These are phyloP conservation scores for Pseudonitzschia pungens DNA, from an alignment of 108 stramenopile genomes.

Conservation along the genomic window DNA sequence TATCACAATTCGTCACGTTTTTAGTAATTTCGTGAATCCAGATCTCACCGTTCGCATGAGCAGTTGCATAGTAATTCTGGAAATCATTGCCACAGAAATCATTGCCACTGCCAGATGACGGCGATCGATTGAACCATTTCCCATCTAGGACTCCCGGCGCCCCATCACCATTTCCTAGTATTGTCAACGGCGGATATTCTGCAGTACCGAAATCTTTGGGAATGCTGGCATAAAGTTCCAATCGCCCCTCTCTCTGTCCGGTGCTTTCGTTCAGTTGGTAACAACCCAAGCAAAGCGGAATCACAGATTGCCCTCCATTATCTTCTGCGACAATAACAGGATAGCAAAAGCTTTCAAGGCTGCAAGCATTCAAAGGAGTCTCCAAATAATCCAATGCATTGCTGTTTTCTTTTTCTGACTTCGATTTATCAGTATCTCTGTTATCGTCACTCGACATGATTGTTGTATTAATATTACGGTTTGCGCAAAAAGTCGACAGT, in stretches of 20 bases:
- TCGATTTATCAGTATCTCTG: too few species aligned
- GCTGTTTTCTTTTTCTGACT: not conserved
- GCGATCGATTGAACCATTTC: conserved; percentile 52
- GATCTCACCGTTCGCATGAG: conserved; percentile 52
- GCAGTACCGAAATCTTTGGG: not conserved
- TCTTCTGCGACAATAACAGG: not conserved
- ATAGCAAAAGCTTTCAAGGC: conserved; percentile 43
- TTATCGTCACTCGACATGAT: not conserved
- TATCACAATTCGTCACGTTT: conserved; percentile 30
- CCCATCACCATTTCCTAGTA: not conserved
- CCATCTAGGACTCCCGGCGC: conserved; percentile 73
- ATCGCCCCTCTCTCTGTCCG: conserved; percentile 23
- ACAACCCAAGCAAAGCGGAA: conserved; percentile 66
- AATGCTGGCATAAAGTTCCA: conserved; percentile 32
- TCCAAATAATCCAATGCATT: not conserved
- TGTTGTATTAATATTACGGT: too few species aligned
- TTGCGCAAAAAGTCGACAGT: too few species aligned
- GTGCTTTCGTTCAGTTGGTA: conserved; percentile 72
- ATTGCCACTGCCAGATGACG: not conserved
- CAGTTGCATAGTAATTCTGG: conserved; percentile 44
- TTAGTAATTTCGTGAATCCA: conserved; percentile 33
- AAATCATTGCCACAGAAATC: not conserved
- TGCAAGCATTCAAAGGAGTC: conserved; percentile 65
- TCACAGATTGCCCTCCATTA: not conserved
- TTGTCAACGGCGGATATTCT: conserved; percentile 29